Percentiles rank a stretch among this genome's conserved stretches.
phyloP scores from a whole-genome alignment of 805 yeast species.

The Alloascoidea hylecoeti region DNA sequence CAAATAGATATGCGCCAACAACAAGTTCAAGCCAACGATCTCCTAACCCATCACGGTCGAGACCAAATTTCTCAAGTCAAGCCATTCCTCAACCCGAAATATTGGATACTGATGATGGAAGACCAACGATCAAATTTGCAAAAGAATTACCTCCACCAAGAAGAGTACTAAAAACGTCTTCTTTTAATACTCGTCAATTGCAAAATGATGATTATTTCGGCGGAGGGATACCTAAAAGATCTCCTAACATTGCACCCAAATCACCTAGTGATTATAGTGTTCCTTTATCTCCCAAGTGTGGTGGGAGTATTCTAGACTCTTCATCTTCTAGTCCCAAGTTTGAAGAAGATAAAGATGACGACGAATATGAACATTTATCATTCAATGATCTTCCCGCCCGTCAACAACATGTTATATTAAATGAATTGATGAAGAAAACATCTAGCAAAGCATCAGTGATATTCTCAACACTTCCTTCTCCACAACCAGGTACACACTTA shows the following conservation, averaged over 20 bases:
- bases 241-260: no score
- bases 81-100: conserved; percentile 17
- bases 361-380: conserved; percentile 17
- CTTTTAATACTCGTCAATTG: no score
- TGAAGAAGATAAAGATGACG: neutral
- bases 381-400: conserved; percentile 86
- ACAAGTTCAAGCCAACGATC: neutral
- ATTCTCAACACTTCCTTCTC: conserved; percentile 85
- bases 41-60: conserved; percentile 2
- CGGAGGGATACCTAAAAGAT: no score
- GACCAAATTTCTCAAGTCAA: conserved; percentile 17
- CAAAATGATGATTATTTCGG: no score
- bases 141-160: conserved; percentile 3
- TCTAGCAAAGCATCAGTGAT: conserved; percentile 61
- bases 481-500: conserved; percentile 68
- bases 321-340: neutral
- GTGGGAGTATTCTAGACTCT: no score
- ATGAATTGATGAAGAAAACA: conserved; percentile 62
- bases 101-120: conserved; percentile 12
- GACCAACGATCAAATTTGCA: conserved; percentile 14
- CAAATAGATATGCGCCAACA: neutral
- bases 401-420: conserved; percentile 80
- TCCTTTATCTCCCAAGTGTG: no score
- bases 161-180: neutral
- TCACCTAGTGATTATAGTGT: no score